phyloP scores from a whole-genome alignment of 106 monocot genomes.

The Dioscorea dumetorum region DNA sequence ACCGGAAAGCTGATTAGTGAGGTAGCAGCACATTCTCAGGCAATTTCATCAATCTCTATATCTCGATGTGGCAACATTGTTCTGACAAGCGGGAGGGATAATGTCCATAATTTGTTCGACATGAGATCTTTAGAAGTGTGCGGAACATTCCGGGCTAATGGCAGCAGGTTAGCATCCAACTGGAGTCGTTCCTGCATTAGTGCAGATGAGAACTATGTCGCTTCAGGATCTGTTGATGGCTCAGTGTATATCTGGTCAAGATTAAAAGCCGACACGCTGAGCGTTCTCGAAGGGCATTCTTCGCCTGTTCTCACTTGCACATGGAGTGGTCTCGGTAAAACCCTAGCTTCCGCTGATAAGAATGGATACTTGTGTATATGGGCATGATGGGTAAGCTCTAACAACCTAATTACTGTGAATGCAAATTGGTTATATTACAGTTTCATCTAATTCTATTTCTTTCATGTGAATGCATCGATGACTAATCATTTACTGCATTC shows the following conservation, averaged over 20 bases:
- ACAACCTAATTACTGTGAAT: too few species aligned
- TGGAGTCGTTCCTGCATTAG: constrained; percentile 91
- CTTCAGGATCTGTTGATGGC: constrained; percentile 74
- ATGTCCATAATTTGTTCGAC: constrained; percentile 81
- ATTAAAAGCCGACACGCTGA: constrained; percentile 22
- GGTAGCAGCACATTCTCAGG: constrained; percentile 78
- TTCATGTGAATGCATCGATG: too few species aligned
- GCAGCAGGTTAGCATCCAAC: constrained; percentile 53
- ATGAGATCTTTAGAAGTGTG: constrained; percentile 71
- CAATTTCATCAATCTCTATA: constrained; percentile 67
- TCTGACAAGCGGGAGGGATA: constrained; percentile 85
- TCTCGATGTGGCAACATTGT: constrained; percentile 58
- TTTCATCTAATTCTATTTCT: too few species aligned
- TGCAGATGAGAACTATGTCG: constrained; percentile 65
- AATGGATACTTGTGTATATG: constrained; percentile 81
- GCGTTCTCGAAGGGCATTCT: constrained; percentile 59
- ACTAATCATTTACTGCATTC: too few species aligned
- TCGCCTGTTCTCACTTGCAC: constrained; percentile 59
- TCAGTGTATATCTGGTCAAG: constrained; percentile 76
- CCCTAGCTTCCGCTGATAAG: constrained; percentile 67
- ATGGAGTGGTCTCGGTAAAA: constrained; percentile 59
- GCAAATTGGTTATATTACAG: too few species aligned
- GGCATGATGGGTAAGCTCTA: constrained; percentile 21
- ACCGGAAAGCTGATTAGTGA: constrained; percentile 54
- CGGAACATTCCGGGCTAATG: constrained; percentile 49